Base-by-base conservation (phyloP, 1,139 yeast species). In the Geotrichum restrictum region DNA sequence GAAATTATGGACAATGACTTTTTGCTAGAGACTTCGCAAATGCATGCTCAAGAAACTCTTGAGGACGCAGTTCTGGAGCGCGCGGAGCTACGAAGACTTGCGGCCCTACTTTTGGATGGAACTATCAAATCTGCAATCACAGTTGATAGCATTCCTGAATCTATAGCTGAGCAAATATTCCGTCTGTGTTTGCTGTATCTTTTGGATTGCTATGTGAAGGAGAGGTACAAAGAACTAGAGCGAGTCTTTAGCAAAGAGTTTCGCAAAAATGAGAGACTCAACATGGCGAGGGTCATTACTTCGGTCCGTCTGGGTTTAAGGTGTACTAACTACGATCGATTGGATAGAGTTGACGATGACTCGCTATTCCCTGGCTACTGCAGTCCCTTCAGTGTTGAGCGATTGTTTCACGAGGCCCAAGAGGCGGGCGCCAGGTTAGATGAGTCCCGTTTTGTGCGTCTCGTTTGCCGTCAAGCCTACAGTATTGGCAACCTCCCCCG, bases 291-390 rank as follows among this genome's bases (percentile, higher is more conserved):
- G 8, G 8, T 39, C 16, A 31, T 55, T 27, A 33, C 51, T 7
- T 54, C 48, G 13, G 32, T 55, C n/a, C 39, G 45, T 10, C 33
- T 48, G 18, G 56, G 55, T 5, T n/a, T 53, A 21, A 3, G 16
- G 40, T 47, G 11, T 42, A 48, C 18, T 36, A 49, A 22, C 31
- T 48, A 10, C 14, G 14, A 13, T 54, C 54, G 52, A 21, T 21
- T 21, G 14, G 56, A 53, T 1, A 36, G 44, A 14, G 33, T 55
- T 1, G 51, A 48, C n/a, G 55, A 53, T 19, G 56, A 53, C 32
- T 21, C 42, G n/a, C 34, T 31, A 38, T 55, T 51, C 33, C 56
- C 56, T 1, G 55, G 55, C 7, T 51, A 45, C 13, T 19, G 40
- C 36, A 48, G 49, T 4, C 57, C 57, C n/a, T n/a, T 31, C 14